Percentiles rank a stretch among this genome's conserved stretches.
Conservation (phyloP, 768 basidiomycete species). For the Pulveroboletus sp. region DNA sequence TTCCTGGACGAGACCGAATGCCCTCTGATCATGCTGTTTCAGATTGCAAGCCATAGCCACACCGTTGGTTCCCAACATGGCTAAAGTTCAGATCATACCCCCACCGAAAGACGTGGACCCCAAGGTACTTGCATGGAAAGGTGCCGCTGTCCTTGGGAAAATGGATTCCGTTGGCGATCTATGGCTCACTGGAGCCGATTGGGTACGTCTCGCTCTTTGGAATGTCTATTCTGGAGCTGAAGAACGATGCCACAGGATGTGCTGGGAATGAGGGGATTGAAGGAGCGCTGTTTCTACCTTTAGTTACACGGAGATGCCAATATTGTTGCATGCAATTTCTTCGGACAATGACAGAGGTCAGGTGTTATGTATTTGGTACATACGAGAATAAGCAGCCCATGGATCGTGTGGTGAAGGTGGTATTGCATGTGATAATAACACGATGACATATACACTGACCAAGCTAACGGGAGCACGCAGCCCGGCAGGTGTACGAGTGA, state of each 20-base stretch:
- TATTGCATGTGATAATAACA: conserved; percentile 6
- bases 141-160: conserved; percentile 84
- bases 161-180: conserved; percentile 88
- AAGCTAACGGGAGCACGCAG: not conserved
- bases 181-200: conserved; percentile 85
- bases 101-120: conserved; percentile 93
- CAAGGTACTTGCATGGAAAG: conserved; percentile 90
- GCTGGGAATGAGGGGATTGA: conserved; percentile 75
- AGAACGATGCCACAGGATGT: conserved; percentile 47
- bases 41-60: conserved; percentile 79
- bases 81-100: conserved; percentile 88
- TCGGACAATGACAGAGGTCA: too few species aligned
- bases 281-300: conserved; percentile 78
- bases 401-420: not conserved
- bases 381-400: conserved; percentile 16
- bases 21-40: conserved; percentile 6
- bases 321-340: not conserved
- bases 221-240: conserved; percentile 5
- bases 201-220: conserved; percentile 49
- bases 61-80: conserved; percentile 77
- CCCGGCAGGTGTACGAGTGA: not conserved
- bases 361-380: conserved; percentile 2
- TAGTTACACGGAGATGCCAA: conserved; percentile 27
- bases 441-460: conserved; percentile 1
- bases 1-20: not conserved